Evolutionary conservation across 2,329 filamentous ascomycete species (phyloP), one percentile per base, ranked within the genome.

Genomic region (Bimuria novae-zelandiae): DNA sequence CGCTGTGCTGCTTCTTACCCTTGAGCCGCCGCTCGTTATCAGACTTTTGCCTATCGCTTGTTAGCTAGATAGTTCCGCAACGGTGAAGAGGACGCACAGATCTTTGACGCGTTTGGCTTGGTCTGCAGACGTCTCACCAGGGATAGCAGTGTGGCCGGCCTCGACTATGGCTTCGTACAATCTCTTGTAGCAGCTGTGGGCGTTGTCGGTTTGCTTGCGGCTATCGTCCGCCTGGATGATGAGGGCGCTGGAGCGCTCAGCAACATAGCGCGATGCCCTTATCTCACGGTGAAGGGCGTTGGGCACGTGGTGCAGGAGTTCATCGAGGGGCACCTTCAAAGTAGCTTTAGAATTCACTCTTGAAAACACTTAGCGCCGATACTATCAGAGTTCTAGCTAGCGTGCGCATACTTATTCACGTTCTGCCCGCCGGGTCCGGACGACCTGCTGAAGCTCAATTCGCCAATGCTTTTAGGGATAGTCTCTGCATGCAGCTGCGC

Each of bases 321-420:
- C 68, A 21, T 77, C 71, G 45, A 84, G 70, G 16, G 82, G 76
- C 29, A 87, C 72, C 59, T 80, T 82, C 29, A 88, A 69, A n/a
- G 84, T 87, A 51, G 84, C 84, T 75, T 88, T 88, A 30, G 85
- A 85, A 67, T 84, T 86, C 58, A 86, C 82, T 77, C 85, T 87
- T 51, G 41, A 27, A 51, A 14, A 33, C 5, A 46, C 8, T 63
- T 55, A 64, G 55, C 51, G 49, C 22, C 49, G 35, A 43, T 35
- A 17, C 44, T 40, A 45, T 35, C 12, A 39, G 37, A 49, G 44
- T 39, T 49, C 16, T 19, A 16, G 25, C 39, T 35, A 55, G 48
- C 49, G 39, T 36, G 33, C 11, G 29, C 62, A 56, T 63, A 87
- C 85, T 88, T 88, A 73, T 88, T 88, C 51, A 88, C 85, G 74